Conservation (phyloP, 306 rosid genomes). For the Biancaea sappan region DNA sequence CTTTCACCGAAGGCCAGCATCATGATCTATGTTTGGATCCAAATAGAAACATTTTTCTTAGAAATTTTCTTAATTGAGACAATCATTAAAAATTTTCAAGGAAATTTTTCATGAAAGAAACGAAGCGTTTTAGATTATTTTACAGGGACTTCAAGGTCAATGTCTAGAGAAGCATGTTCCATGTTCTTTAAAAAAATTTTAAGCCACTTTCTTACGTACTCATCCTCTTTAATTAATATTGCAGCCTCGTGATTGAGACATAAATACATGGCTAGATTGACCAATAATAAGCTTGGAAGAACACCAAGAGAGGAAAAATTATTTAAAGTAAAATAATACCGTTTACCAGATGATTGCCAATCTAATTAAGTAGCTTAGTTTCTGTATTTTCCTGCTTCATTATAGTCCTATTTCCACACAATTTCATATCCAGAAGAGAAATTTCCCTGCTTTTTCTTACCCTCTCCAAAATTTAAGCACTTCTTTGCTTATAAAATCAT, state of each 20-base stretch:
- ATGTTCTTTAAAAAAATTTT: neutral
- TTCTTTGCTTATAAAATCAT: neutral
- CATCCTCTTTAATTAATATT: neutral
- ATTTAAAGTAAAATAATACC: slow-evolving; percentile 6
- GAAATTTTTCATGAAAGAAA: neutral
- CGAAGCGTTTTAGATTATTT: neutral
- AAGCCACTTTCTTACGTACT: slow-evolving; percentile 9
- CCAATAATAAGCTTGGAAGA: neutral
- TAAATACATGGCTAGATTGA: neutral
- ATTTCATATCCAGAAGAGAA: neutral
- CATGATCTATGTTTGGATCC: too few relatives aligned
- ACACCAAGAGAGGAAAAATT: neutral
- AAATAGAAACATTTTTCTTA: too few relatives aligned
- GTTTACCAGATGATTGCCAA: slow-evolving; percentile 7
- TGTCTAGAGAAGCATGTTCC: neutral
- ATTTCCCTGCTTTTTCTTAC: neutral
- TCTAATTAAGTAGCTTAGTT: slow-evolving; percentile 5
- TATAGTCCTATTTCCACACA: neutral
- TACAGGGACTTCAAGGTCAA: neutral
- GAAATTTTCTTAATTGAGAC: too few relatives aligned
- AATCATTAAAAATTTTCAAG: too few relatives aligned
- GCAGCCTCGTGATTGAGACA: slow-evolving; percentile 29
- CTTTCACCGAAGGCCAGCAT: too few relatives aligned
- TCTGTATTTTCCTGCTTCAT: neutral
- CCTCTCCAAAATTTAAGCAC: too few relatives aligned